phyloP scores from a whole-genome alignment of 78 protist species.

The Goniomonas avonlea region DNA sequence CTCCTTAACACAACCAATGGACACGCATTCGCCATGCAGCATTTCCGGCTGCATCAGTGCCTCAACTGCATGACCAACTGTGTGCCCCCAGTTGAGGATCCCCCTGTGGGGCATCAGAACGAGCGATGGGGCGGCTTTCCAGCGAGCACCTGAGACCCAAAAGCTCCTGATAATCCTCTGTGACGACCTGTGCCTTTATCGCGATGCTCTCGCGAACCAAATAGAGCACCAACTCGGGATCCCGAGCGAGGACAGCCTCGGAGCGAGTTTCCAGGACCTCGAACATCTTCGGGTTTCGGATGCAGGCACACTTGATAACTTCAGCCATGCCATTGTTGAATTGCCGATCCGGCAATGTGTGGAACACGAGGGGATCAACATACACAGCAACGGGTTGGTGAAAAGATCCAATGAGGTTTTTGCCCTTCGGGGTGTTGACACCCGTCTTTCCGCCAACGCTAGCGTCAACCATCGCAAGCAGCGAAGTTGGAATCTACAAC shows the following conservation, averaged over 20 bases:
- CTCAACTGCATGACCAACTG: slow-evolving; percentile 69
- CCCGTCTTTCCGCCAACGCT: slow-evolving; percentile 62
- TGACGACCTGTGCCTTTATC: too few species aligned
- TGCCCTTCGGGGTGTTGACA: slow-evolving; percentile 24
- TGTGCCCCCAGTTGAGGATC: slow-evolving; percentile 71
- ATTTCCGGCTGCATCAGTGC: background rate
- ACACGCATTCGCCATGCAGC: slow-evolving; percentile 66
- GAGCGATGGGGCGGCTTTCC: too few species aligned
- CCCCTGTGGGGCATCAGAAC: too few species aligned
- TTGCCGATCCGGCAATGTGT: background rate
- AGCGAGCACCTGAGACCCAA: too few species aligned
- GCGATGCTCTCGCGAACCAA: too few species aligned
- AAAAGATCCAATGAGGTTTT: slow-evolving; percentile 15
- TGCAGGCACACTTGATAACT: too few species aligned
- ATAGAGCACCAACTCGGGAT: too few species aligned
- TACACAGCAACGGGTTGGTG: background rate
- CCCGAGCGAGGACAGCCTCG: too few species aligned
- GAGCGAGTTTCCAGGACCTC: too few species aligned
- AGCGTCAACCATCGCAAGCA: slow-evolving; percentile 73
- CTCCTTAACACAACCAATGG: slow-evolving; percentile 56
- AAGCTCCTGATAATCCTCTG: too few species aligned
- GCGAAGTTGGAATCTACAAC: slow-evolving; percentile 70
- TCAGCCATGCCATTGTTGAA: background rate
- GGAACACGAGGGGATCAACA: background rate
- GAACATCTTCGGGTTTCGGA: too few species aligned